phyloP scores from a whole-genome alignment of 2,329 filamentous ascomycete species.

The Botryotinia convoluta region DNA sequence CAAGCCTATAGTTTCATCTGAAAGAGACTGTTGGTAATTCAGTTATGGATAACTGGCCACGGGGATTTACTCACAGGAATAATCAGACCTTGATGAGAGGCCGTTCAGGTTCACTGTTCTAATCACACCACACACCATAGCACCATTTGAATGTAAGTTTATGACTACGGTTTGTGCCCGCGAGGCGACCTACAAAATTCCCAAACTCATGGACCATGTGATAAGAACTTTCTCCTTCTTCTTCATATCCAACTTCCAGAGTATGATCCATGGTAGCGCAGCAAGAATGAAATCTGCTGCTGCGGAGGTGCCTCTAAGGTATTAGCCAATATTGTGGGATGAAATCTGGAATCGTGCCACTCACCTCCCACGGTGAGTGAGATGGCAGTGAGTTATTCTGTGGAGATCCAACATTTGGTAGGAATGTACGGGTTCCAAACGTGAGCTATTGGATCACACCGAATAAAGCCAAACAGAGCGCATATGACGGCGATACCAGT shows the following conservation, averaged over 20 bases:
- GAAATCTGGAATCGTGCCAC: not conserved
- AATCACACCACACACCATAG: not conserved
- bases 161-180: not conserved
- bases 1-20: slow-evolving; percentile 37
- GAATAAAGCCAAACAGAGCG: slow-evolving; percentile 24
- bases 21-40: slow-evolving; percentile 5
- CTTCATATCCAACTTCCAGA: slow-evolving; percentile 40
- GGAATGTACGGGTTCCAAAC: slow-evolving; percentile 23
- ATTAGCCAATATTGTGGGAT: not conserved
- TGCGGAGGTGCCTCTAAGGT: not conserved
- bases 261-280: slow-evolving; percentile 41
- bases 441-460: slow-evolving; percentile 23
- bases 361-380: slow-evolving; percentile 1
- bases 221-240: slow-evolving; percentile 42
- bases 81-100: not conserved
- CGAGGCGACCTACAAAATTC: not conserved
- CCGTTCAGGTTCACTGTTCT: not conserved
- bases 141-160: not conserved
- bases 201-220: slow-evolving; percentile 41
- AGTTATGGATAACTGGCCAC: not conserved
- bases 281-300: slow-evolving; percentile 41
- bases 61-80: not conserved
- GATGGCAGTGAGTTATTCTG: slow-evolving; percentile 16
- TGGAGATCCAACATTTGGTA: slow-evolving; percentile 21
- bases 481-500: slow-evolving; percentile 12